Base-by-base conservation (phyloP, 768 basidiomycete genomes). In the Mycena vitilis region DNA sequence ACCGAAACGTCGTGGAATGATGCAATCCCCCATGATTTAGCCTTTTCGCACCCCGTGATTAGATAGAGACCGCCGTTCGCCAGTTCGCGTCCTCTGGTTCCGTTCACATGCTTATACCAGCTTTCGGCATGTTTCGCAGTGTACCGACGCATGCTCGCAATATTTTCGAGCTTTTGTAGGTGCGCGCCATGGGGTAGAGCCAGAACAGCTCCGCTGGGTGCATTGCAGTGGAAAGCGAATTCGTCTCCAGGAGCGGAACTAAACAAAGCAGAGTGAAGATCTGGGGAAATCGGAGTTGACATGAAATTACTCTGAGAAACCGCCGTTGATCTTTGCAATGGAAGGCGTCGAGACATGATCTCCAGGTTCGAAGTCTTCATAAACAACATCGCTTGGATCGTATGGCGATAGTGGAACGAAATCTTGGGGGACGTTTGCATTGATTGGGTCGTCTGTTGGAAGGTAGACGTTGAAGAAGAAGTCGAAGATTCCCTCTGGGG, bases 401-500 rank as follows among this genome's bases (percentile, higher is more conserved):
- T 37, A 45, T 0, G 20, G n/a, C 3, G 16, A 4, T 12, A 73
- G 30, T 12, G 69, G 74, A 16, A 6, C 60, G 42, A 80, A 80
- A 36, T 68, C 71, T 0, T 68, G 72, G 0, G 81, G 79, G 25
- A 80, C 75, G 9, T 68, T 65, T 6, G 44, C 57, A 45, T 81
- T 74, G 51, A 79, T 66, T 42, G 75, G 75, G 60, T 77, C 45
- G 44, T 48, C 54, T 22, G 54, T 36, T 37, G 77, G 71, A 2
- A 75, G 59, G 45, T 74, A 78, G 23, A 80, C 65, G 61, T 80
- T 81, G 71, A 82, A 82, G 40, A 81, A 75, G 38, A 76, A 68
- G 40, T 79, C 78, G 38, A 80, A 81, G 10, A 61, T 62, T 49
- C 79, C 80, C 48, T 74, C 69, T 18, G 73, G 71, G 7, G 77